Evolutionary conservation across 495 filamentous ascomycete genomes (phyloP).

Genomic region (Hamigera avellanea): DNA sequence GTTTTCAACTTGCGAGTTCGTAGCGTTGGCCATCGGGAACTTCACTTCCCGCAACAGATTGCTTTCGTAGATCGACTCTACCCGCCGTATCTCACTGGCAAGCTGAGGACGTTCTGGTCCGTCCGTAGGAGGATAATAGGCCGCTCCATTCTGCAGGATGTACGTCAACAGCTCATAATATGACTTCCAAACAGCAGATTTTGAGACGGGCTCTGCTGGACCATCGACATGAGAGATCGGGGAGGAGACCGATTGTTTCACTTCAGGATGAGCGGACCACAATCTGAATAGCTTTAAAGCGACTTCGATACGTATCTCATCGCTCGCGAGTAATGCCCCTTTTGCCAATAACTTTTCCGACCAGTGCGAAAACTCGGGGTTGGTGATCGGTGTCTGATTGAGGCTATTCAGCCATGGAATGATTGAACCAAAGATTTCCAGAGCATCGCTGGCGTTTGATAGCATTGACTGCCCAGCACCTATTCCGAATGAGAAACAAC

Average conservation of each 20-base stretch:
- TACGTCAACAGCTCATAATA: constrained; percentile 68
- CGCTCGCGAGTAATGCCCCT: constrained; percentile 51
- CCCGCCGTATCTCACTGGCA: constrained; percentile 56
- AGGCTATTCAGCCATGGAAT: constrained; percentile 42
- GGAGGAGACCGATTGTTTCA: constrained; percentile 38
- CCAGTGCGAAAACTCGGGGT: constrained; percentile 56
- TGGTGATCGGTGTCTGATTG: constrained; percentile 15
- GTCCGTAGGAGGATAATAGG: constrained; percentile 19
- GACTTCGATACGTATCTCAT: constrained; percentile 19
- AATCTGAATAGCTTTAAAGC: constrained; percentile 27
- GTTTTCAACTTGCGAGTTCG: constrained; percentile 61
- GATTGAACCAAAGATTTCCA: constrained; percentile 51
- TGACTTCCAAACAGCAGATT: constrained; percentile 51
- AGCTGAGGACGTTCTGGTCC: constrained; percentile 49
- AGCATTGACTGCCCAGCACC: constrained; percentile 49
- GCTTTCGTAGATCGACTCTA: constrained; percentile 64
- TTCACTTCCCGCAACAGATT: constrained; percentile 58
- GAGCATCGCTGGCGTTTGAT: constrained; percentile 41
- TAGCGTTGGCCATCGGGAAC: constrained; percentile 73
- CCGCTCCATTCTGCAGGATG: constrained; percentile 29
- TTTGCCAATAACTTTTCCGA: constrained; percentile 63
- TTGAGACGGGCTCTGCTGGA: constrained; percentile 10
- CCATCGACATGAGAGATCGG: constrained; percentile 13
- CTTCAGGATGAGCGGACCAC: constrained; percentile 29
- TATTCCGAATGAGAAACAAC: constrained; percentile 11